Base-by-base conservation (phyloP, 73 alveolate species). In the Stentor roeselii region DNA sequence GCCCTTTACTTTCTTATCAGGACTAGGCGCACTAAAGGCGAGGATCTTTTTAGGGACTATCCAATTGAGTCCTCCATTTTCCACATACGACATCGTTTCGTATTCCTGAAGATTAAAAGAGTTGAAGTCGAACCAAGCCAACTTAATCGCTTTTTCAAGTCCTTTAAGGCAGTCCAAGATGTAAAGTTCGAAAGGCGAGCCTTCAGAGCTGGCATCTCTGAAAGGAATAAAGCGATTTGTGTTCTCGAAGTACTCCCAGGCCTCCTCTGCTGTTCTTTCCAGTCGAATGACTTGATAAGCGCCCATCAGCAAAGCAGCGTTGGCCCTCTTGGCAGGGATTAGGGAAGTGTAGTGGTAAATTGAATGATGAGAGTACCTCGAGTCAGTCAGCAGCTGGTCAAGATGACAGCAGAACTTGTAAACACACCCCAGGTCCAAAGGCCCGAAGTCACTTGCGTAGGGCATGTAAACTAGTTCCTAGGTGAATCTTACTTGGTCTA, bases 371-470 rank as follows among this genome's bases (percentile, higher is more conserved):
- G 82, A 37, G 60, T 59, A 86, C 38, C 75, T 32, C 3, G 90
- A 75, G 75, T 87, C 89, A 36, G 34, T 74, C 89, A 93, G 75
- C 36, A 83, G 75, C 42, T 86, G 85, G 59, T 91, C 92, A 3
- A 93, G 92, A 78, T 87, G 94, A 59, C 67, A 82, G 85, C 95
- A 88, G 87, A 89, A 93, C 42, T 84, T 80, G 75, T 93, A 95
- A 38, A 90, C 87, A 60, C 76, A 75, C 3, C 94, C 98, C 11
- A 93, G 88, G 76, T 88, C 87, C 40, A 93, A 86, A 0, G 98
- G 98, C 34, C 98, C 98, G 67, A 93, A 93, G 59, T 93, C 98
- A n/a, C 86, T 90, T 84, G 60, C 82, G 82, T 87, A 93, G 4
- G 97, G 92, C n/a, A n/a, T n/a, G n/a, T n/a, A n/a, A n/a, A n/a